phyloP scores from a whole-genome alignment of 352 stramenopile genomes.

The Phytophthora sojae region DNA sequence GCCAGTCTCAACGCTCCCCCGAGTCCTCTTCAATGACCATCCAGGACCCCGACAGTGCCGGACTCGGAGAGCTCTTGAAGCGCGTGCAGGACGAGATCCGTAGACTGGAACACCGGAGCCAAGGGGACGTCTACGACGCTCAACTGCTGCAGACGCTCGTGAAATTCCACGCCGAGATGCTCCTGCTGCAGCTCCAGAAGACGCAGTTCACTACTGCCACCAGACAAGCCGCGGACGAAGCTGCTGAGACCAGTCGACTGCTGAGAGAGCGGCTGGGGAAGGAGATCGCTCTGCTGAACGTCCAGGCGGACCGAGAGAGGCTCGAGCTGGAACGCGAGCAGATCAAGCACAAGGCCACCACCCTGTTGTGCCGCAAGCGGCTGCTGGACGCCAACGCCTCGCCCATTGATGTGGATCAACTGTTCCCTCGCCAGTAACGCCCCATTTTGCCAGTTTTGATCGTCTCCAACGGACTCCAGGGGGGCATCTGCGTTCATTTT shows the following conservation, averaged over 20 bases:
- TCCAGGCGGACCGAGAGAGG: conserved; percentile 37
- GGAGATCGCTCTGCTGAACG: conserved; percentile 37
- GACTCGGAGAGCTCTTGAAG: conserved; percentile 21
- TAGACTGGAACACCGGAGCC: conserved; percentile 17
- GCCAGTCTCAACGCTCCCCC: conserved; percentile 1
- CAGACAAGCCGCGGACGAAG: conserved; percentile 21
- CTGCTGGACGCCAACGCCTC: conserved; percentile 42
- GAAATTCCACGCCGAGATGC: conserved; percentile 46
- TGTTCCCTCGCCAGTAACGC: conserved; percentile 34
- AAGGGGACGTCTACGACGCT: conserved; percentile 36
- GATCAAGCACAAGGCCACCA: conserved; percentile 42
- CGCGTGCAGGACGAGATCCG: conserved; percentile 41
- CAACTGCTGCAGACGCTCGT: conserved; percentile 44
- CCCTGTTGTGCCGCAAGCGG: conserved; percentile 38
- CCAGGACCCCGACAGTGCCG: not conserved
- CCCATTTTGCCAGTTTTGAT: conserved; percentile 8
- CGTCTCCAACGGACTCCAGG: not conserved
- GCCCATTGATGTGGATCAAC: conserved; percentile 27
- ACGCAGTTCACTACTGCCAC: conserved; percentile 9
- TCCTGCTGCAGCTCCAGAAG: conserved; percentile 29
- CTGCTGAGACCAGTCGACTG: conserved; percentile 23
- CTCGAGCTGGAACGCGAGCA: conserved; percentile 51
- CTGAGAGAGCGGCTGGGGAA: conserved; percentile 32
- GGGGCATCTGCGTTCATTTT: not conserved
- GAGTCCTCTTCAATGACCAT: not conserved